Evolutionary conservation across 1,284 basidiomycete species (phyloP).

Genomic region (Ustilago trichophora): DNA sequence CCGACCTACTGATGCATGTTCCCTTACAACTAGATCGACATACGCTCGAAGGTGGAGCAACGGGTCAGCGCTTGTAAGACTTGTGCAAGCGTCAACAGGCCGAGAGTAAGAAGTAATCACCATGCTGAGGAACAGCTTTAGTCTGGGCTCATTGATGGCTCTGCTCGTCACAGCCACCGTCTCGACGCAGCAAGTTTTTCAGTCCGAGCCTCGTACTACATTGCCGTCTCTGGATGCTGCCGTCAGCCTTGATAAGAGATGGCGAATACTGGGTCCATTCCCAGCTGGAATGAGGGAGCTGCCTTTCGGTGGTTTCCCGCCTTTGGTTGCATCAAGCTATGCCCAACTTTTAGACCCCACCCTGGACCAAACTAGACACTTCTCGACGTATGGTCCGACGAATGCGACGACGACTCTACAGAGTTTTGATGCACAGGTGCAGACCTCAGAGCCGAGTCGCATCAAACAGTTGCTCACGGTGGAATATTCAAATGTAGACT

Average conservation of each 20-base stretch:
- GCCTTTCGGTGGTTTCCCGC: slow-evolving; percentile 33
- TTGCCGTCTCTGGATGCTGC: neutral
- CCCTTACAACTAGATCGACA: no score
- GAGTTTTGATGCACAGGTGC: slow-evolving; percentile 8
- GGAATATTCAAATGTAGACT: slow-evolving; percentile 32
- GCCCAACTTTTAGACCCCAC: slow-evolving; percentile 7
- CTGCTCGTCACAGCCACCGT: slow-evolving; percentile 11
- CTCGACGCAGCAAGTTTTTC: slow-evolving; percentile 27
- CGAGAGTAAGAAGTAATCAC: no score
- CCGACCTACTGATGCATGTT: no score
- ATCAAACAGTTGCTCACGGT: slow-evolving; percentile 28
- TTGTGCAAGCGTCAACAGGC: no score
- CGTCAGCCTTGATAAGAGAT: slow-evolving; percentile 3
- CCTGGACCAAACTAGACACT: neutral
- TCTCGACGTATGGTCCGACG: slow-evolving; percentile 17
- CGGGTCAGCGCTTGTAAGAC: no score
- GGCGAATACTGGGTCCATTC: slow-evolving; percentile 31
- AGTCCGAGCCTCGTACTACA: neutral
- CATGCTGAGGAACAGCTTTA: slow-evolving; percentile 8
- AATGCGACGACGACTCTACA: slow-evolving; percentile 12
- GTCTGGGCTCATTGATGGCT: slow-evolving; percentile 42
- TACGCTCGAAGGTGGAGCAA: no score
- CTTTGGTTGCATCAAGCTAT: slow-evolving; percentile 4
- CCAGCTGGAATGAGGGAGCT: slow-evolving; percentile 37
- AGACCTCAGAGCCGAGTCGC: neutral